Percentiles rank a stretch among this genome's conserved stretches.
phyloP scores from a whole-genome alignment of 2,329 filamentous ascomycete genomes.

The Xylariaceae sp. region DNA sequence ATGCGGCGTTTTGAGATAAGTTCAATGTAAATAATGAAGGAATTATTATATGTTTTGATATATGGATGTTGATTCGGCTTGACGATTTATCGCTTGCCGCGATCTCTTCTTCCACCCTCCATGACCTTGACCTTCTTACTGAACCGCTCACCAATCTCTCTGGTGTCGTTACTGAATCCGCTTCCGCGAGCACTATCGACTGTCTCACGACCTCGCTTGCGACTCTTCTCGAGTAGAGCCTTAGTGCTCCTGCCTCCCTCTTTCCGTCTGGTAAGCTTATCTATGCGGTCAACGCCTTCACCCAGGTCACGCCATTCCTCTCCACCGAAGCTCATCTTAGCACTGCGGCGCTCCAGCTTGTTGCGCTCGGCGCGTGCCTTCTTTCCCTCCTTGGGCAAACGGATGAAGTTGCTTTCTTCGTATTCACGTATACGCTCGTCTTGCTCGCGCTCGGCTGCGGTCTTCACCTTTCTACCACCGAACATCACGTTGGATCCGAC shows the following conservation, averaged over 20 bases:
- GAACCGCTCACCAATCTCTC: constrained; percentile 67
- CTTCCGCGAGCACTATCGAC: constrained; percentile 64
- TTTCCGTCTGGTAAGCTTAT: constrained; percentile 70
- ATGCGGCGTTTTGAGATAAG: neutral
- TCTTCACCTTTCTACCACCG: constrained; percentile 74
- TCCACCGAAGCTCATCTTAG: constrained; percentile 70
- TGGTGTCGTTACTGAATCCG: constrained; percentile 41
- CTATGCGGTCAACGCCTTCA: constrained; percentile 81
- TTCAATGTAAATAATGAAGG: neutral
- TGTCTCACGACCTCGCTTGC: constrained; percentile 69
- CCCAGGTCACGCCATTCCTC: constrained; percentile 89
- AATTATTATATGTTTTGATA: neutral
- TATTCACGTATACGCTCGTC: constrained; percentile 79
- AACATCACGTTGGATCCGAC: constrained; percentile 85
- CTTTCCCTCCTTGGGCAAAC: constrained; percentile 80
- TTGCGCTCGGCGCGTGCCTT: constrained; percentile 69
- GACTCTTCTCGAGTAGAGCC: constrained; percentile 71
- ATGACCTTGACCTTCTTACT: constrained; percentile 60
- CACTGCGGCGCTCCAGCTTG: constrained; percentile 44
- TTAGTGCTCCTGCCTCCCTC: constrained; percentile 51
- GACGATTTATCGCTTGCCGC: constrained; percentile 30
- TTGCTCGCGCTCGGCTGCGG: constrained; percentile 65
- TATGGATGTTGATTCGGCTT: neutral
- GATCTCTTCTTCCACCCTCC: constrained; percentile 37
- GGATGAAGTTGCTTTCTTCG: constrained; percentile 88